Evolutionary conservation across 1,284 basidiomycete genomes (phyloP).

Genomic region (Cutaneotrichosporon arboriforme): DNA sequence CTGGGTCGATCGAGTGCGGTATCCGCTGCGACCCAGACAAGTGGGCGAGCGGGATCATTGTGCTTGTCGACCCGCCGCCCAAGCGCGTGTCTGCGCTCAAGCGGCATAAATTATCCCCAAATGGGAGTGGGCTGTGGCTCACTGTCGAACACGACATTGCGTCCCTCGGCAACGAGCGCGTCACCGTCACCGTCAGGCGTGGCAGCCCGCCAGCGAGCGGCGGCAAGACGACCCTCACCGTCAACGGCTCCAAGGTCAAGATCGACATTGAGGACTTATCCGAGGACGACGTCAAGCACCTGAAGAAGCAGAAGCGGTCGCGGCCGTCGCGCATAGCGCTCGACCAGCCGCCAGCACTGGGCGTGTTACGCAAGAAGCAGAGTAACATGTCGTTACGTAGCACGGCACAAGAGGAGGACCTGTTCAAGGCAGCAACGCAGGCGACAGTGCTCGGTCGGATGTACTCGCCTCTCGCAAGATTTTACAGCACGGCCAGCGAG

Average conservation of each 20-base stretch:
- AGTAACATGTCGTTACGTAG: constrained; percentile 27
- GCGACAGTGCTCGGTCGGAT: constrained; percentile 19
- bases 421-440: constrained; percentile 16
- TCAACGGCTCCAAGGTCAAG: constrained; percentile 79
- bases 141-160: constrained; percentile 82
- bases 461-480: constrained; percentile 57
- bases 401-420: constrained; percentile 8
- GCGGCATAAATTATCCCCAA: constrained; percentile 76
- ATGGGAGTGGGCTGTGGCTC: constrained; percentile 94
- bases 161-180: constrained; percentile 67
- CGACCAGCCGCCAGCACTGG: constrained; percentile 79
- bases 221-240: constrained; percentile 65
- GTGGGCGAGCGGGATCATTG: constrained; percentile 81
- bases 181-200: constrained; percentile 63
- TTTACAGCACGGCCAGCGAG: constrained; percentile 68
- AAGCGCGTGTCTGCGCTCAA: constrained; percentile 74
- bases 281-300: constrained; percentile 77
- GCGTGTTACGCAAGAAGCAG: constrained; percentile 56
- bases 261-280: constrained; percentile 90
- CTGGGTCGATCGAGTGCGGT: constrained; percentile 71
- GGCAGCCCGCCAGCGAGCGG: constrained; percentile 54
- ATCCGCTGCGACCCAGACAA: constrained; percentile 88
- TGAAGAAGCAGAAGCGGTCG: constrained; percentile 77
- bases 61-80: constrained; percentile 92
- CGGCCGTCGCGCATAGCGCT: constrained; percentile 82